phyloP scores from a whole-genome alignment of 2,329 filamentous ascomycete genomes.

The Penicillium decumbens region DNA sequence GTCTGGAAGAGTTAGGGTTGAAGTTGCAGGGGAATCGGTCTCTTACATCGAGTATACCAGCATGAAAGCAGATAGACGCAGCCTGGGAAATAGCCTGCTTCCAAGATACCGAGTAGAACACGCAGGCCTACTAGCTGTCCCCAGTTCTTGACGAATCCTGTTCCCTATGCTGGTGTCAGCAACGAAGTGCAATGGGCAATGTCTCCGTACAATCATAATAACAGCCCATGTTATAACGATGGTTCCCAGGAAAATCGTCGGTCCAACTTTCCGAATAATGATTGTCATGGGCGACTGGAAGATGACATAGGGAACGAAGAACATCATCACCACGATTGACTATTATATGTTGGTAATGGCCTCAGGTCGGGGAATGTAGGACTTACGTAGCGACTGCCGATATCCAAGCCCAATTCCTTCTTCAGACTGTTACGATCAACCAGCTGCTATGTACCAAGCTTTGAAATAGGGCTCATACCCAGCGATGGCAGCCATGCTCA shows the following conservation, averaged over 20 bases:
- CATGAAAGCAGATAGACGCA: slow-evolving; percentile 68
- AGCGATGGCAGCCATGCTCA: slow-evolving; percentile 63
- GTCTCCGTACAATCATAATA: slow-evolving; percentile 24
- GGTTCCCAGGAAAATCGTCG: slow-evolving; percentile 24
- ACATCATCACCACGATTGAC: slow-evolving; percentile 32
- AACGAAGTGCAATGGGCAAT: background rate
- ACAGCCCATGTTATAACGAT: slow-evolving; percentile 31
- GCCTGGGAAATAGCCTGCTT: slow-evolving; percentile 61
- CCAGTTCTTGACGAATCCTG: slow-evolving; percentile 30
- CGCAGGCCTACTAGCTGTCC: slow-evolving; percentile 25
- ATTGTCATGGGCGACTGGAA: slow-evolving; percentile 32
- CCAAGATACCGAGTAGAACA: slow-evolving; percentile 26
- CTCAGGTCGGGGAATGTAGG: too few species aligned
- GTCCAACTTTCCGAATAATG: slow-evolving; percentile 30
- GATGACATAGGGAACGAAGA: slow-evolving; percentile 32
- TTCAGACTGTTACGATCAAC: slow-evolving; percentile 7
- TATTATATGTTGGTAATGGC: slow-evolving; percentile 7
- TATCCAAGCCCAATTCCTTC: slow-evolving; percentile 11
- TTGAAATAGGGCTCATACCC: slow-evolving; percentile 41
- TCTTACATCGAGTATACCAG: slow-evolving; percentile 57
- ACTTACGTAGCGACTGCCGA: slow-evolving; percentile 21
- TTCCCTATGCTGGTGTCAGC: slow-evolving; percentile 22
- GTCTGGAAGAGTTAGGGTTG: slow-evolving; percentile 13
- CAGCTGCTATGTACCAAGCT: background rate
- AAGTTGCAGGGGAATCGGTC: too few species aligned